A percentile compares a stretch with the other conserved stretches of the same genome.
Evolutionary conservation across 2,329 filamentous ascomycete genomes (phyloP).

Genomic region (Karstenula rhodostoma): DNA sequence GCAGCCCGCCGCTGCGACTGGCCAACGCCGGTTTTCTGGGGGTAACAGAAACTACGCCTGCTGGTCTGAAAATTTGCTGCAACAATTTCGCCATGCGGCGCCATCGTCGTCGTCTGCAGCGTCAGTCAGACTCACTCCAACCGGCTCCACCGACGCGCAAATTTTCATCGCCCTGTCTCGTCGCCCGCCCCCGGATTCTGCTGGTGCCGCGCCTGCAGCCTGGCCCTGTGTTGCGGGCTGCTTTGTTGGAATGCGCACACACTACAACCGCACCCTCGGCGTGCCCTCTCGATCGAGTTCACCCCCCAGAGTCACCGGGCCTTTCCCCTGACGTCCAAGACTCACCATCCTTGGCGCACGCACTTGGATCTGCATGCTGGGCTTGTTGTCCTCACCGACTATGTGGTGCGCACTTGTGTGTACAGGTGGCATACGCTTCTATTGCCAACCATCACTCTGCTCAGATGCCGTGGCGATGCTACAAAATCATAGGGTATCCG

Average conservation of each 20-base stretch:
- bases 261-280: slow-evolving; percentile 8
- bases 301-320: slow-evolving; percentile 15
- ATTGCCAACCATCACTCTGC: neutral
- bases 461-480: slow-evolving; percentile 19
- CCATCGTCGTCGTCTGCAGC: slow-evolving; percentile 25
- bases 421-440: neutral
- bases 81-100: slow-evolving; percentile 28
- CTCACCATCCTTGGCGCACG: slow-evolving; percentile 25
- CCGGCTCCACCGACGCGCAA: slow-evolving; percentile 2
- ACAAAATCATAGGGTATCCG: slow-evolving; percentile 45
- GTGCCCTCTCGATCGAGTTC: slow-evolving; percentile 5
- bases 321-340: neutral
- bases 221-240: neutral
- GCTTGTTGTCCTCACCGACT: slow-evolving; percentile 16
- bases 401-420: slow-evolving; percentile 12
- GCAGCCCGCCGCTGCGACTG: slow-evolving; percentile 19
- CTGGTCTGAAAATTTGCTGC: slow-evolving; percentile 29
- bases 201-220: no score
- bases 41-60: slow-evolving; percentile 20
- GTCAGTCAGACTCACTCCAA: slow-evolving; percentile 5
- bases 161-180: neutral
- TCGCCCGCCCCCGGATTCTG: slow-evolving; percentile 10
- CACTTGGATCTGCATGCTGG: slow-evolving; percentile 9
- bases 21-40: slow-evolving; percentile 31
- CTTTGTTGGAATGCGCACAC: neutral